phyloP scores from a whole-genome alignment of 2,329 filamentous ascomycete genomes.

The Ceratocystis papillata region DNA sequence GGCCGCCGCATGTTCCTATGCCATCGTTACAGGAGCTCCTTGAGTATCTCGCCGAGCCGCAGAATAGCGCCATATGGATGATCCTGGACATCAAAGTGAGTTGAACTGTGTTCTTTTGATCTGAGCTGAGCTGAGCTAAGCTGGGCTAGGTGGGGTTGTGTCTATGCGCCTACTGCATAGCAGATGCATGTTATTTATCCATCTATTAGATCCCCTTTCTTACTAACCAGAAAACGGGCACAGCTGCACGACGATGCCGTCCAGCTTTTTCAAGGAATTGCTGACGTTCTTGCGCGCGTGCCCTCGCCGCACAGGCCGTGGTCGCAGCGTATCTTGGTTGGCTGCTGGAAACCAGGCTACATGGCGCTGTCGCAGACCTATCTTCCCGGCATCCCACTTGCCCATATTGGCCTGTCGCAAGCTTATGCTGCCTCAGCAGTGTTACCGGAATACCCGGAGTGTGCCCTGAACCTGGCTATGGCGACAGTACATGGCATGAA shows the following conservation, averaged over 20 bases:
- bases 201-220: not conserved
- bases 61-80: conserved; percentile 60
- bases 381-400: conserved; percentile 52
- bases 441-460: conserved; percentile 48
- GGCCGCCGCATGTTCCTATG: conserved; percentile 59
- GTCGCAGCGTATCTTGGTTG: conserved; percentile 63
- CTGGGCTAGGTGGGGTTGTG: no score
- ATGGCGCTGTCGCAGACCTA: conserved; percentile 51
- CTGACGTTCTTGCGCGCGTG: conserved; percentile 49
- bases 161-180: not conserved
- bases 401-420: conserved; percentile 58
- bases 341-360: conserved; percentile 71
- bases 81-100: conserved; percentile 77
- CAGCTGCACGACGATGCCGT: conserved; percentile 60
- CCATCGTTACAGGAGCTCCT: conserved; percentile 65
- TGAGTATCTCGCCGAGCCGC: conserved; percentile 55
- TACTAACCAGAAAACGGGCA: not conserved
- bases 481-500: conserved; percentile 43
- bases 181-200: not conserved
- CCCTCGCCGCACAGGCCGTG: conserved; percentile 46
- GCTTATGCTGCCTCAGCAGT: conserved; percentile 63
- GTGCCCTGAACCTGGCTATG: conserved; percentile 68
- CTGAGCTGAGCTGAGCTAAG: no score
- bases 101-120: not conserved
- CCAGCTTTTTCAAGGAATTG: conserved; percentile 59